Base-by-base conservation (phyloP, 345 rosid genomes). In the Salix caprea region DNA sequence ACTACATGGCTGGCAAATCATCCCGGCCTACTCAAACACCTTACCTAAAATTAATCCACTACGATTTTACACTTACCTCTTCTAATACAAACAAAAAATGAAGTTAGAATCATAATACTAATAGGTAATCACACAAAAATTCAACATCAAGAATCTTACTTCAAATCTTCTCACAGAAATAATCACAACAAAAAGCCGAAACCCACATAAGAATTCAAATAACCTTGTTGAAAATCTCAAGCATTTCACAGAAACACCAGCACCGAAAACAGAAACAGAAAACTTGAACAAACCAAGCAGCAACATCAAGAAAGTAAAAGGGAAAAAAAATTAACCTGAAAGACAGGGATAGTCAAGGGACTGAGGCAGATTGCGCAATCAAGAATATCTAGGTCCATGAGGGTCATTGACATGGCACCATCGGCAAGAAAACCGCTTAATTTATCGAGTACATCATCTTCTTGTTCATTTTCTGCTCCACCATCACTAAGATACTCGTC, bases 321-420 rank as follows among this genome's bases (percentile, higher is more conserved):
- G 4, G 1, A 14, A 46, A 14, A 67, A 46, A 34, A 2, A 2
- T 58, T 23, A 46, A 88, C 94, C 91, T 90, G 94, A 72, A 70
- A 88, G 54, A 90, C 83, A 4, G 91, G 94, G 77, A 74, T 19
- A 18, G 82, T 74, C 81, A 90, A 80, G 19, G 91, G 75, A 42
- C 87, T 84, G 26, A 6, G 84, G 79, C 94, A 90, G 67, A 87
- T 76, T 60, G 82, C 54, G 77, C 94, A 90, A 79, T 90, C 94
- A 48, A 88, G 83, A 44, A 84, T 85, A 32, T 87, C 88, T 2
- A 90, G 89, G 76, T 90, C 94, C 6, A 83, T 71, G 42, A 90
- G 69, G 50, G 82, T 85, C 18, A 76, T 54, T 24, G 18, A 54
- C 54, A 86, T 13, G 8, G 82, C 62, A n/a, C 71, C 83, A 32